Evolutionary conservation across 306 rosid species (phyloP).

Genomic region (Quercus parvula): DNA sequence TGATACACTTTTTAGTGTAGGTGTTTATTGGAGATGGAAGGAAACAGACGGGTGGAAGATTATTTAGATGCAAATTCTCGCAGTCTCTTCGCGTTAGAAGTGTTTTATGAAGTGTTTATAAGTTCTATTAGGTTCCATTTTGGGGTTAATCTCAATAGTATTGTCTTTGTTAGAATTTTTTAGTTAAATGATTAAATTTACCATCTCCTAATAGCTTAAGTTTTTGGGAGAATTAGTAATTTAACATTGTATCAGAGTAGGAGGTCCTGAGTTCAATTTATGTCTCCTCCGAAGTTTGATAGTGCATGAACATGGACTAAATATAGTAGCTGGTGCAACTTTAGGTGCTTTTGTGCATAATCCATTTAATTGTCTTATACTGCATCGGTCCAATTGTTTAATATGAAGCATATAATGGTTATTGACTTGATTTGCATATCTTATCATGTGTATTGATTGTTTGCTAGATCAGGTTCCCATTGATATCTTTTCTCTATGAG

Average conservation of each 20-base stretch:
- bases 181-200: neutral
- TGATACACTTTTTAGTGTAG: neutral
- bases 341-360: no score
- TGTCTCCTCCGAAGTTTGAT: no score
- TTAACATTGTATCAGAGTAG: no score
- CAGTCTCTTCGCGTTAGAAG: neutral
- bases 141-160: neutral
- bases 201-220: no score
- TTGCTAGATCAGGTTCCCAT: conserved; percentile 62
- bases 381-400: neutral
- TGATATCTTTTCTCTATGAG: conserved; percentile 81
- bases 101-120: neutral
- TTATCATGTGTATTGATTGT: conserved; percentile 15
- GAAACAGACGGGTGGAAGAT: neutral
- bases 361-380: neutral
- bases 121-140: neutral
- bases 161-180: neutral
- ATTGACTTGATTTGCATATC: conserved; percentile 9
- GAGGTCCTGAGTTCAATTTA: no score
- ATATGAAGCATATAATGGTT: conserved; percentile 1
- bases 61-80: neutral
- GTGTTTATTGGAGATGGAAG: neutral
- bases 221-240: no score
- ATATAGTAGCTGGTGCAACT: neutral
- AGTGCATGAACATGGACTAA: neutral